These are phyloP conservation scores for Backusella morwellensis DNA, from an alignment of 192 early-diverging fungal genomes.

Conservation along the genomic window DNA sequence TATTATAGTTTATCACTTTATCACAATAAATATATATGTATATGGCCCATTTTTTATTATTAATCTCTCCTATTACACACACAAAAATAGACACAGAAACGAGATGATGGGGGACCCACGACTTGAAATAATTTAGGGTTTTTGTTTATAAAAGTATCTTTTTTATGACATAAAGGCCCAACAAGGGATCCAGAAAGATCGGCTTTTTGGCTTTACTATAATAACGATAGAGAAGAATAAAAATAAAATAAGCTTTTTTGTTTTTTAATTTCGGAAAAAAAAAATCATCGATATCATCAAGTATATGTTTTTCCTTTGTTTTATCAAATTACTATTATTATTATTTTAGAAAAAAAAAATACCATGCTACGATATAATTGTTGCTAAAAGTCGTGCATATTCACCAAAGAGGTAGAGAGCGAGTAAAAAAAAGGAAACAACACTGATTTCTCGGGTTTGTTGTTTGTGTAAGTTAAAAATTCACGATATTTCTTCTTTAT, in stretches of 20 bases:
- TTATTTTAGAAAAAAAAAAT: too few relatives aligned
- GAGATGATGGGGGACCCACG: not conserved
- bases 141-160: not conserved
- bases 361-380: not conserved
- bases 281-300: not conserved
- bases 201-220: not conserved
- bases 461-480: not conserved
- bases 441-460: not conserved
- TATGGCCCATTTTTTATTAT: not conserved
- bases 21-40: not conserved
- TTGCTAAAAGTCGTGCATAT: not conserved
- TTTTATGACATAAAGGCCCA: not conserved
- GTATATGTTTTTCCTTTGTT: not conserved
- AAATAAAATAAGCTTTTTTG: not conserved
- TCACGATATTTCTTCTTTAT: not conserved
- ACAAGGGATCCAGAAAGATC: not conserved
- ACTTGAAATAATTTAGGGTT: not conserved
- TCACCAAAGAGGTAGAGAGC: not conserved
- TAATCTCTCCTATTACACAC: not conserved
- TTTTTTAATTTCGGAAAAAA: not conserved
- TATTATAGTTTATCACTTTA: not conserved
- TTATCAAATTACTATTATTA: not conserved
- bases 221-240: not conserved
- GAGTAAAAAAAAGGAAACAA: not conserved
- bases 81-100: not conserved